phyloP scores from a whole-genome alignment of 441 rosid genomes.

The Jatropha podagrica region DNA sequence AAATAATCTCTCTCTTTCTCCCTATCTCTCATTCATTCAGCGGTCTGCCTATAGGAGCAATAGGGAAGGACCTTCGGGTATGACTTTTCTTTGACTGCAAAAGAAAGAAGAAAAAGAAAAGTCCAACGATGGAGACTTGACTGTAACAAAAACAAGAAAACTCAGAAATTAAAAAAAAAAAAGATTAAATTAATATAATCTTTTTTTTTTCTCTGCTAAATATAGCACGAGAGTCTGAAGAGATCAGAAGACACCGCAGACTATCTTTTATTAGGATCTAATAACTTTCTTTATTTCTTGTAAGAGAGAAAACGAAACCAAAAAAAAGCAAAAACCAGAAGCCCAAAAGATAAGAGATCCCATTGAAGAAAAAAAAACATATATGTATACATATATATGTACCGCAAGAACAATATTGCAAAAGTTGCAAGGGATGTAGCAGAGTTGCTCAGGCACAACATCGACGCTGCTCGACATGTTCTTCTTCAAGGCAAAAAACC shows the following conservation, averaged over 20 bases:
- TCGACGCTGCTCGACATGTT: slow-evolving; percentile 54
- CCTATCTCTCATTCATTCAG: slow-evolving; percentile 9
- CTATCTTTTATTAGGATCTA: slow-evolving; percentile 34
- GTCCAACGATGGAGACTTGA: slow-evolving; percentile 64
- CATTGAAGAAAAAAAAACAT: background rate
- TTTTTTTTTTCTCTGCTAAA: slow-evolving; percentile 13
- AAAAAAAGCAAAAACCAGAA: background rate
- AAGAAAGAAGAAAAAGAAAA: slow-evolving; percentile 38
- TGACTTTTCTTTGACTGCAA: slow-evolving; percentile 68
- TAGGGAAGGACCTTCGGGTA: slow-evolving; percentile 26
- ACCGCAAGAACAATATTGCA: slow-evolving; percentile 99
- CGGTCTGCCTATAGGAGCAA: slow-evolving; percentile 15
- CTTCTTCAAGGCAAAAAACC: background rate
- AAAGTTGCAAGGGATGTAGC: slow-evolving; percentile 98
- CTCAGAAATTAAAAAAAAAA: slow-evolving; percentile 15
- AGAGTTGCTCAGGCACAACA: slow-evolving; percentile 77
- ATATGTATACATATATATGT: slow-evolving; percentile 15
- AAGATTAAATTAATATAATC: background rate
- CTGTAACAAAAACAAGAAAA: slow-evolving; percentile 35
- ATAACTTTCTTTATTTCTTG: slow-evolving; percentile 16
- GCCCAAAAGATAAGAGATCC: slow-evolving; percentile 15
- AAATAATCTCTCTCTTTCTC: background rate
- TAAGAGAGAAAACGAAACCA: background rate
- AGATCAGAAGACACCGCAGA: slow-evolving; percentile 20
- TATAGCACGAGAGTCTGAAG: slow-evolving; percentile 28